Evolutionary conservation across 2,329 filamentous ascomycete species (phyloP), one percentile per base, ranked within the genome.

Genomic region (Juglanconis sp.): DNA sequence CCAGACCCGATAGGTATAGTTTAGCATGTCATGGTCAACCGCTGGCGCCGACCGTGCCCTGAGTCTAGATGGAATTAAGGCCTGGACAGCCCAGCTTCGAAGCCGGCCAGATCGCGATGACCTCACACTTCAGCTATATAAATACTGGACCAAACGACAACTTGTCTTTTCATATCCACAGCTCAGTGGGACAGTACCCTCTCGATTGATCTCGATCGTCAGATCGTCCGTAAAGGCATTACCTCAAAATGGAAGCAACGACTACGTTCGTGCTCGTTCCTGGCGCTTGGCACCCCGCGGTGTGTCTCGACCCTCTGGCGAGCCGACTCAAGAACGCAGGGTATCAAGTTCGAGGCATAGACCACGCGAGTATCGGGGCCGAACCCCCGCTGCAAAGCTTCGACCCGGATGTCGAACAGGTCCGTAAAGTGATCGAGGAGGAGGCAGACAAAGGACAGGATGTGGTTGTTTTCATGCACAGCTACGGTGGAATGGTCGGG

Each of bases 381-480:
- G 56, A 49, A 35, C 50, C 56, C 13, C 56, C 50, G 9, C 15
- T 59, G 32, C 32, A 30, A 5, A 36, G 38, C 2, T 53, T 59
- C 50, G 24, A 44, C 13, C 56, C 56, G 10, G 56, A 59, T 17
- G 56, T 59, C 24, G 32, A 53, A 4, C 17, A n/a, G 15, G 35
- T 59, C 13, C 35, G 42, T 32, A 40, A 15, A 15, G 30, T 35
- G 2, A 49, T 59, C 15, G 56, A 51, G 15, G 48, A 59, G 4
- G 56, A 53, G 42, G 56, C 34, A 4, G 42, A 53, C 5, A 38
- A 15, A 40, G 50, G 50, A 40, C 50, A 59, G 50, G 50, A 59
- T n/a, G 50, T 59, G 5, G 42, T 59, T 9, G 1, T 59, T 24
- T 59, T 59, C 42, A 59, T 59, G 56, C 56, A 59, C 24, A 59